Conservation (phyloP, 176 grass and related monocot genomes). For the Carex pumila region DNA sequence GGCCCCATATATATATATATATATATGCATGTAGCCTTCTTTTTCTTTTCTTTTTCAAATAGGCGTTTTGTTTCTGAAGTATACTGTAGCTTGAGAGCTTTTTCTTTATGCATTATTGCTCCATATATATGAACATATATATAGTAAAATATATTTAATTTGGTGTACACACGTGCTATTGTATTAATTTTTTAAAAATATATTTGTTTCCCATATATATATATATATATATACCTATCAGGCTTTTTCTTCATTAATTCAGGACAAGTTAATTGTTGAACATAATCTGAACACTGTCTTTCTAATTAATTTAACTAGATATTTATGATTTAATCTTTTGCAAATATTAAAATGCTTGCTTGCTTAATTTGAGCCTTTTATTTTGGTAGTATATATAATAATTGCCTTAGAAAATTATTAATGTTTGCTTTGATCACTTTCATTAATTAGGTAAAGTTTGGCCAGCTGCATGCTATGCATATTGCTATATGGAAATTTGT, state of each 20-base stretch:
- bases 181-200: not conserved
- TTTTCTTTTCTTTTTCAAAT: not conserved
- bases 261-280: not conserved
- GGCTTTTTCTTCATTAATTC: not conserved
- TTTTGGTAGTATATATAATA: not conserved
- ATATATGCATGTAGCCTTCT: not conserved
- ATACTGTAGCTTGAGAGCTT: not conserved
- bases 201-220: not conserved
- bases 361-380: no score
- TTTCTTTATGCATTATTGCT: not conserved
- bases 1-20: no score
- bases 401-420: not conserved
- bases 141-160: not conserved
- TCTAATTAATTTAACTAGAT: not conserved
- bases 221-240: not conserved
- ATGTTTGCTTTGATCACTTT: not conserved
- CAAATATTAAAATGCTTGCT: not conserved
- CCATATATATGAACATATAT: not conserved
- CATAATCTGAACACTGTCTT: not conserved
- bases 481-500: not conserved
- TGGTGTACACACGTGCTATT: not conserved
- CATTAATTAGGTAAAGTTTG: constrained; percentile 12
- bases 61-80: not conserved
- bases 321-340: not conserved
- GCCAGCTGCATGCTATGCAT: not conserved